Percentiles rank a stretch among this genome's conserved stretches.
Conservation (phyloP, 371 early-diverging fungal genomes). For the Polyrhizophydium stewartii region DNA sequence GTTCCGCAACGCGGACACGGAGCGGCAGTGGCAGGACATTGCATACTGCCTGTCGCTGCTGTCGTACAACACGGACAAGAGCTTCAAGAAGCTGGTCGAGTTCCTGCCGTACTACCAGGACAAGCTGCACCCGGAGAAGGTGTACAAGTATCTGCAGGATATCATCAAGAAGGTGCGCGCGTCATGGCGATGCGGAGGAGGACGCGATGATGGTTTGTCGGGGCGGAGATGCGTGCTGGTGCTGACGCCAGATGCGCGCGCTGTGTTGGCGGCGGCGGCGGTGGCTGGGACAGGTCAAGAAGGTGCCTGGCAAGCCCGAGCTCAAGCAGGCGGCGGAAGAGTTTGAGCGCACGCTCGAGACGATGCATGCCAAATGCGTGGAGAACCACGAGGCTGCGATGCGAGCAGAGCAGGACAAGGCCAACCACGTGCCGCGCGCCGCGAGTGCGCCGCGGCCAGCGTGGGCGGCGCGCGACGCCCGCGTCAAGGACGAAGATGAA, state of each 20-base stretch:
- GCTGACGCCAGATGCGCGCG: background rate
- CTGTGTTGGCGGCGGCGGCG: background rate
- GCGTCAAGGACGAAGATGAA: background rate
- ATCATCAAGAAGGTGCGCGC: slow-evolving; percentile 71
- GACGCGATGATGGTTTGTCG: background rate
- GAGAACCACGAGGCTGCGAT: slow-evolving; percentile 35
- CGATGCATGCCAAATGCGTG: slow-evolving; percentile 34
- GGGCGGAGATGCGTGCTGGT: background rate
- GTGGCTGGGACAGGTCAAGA: slow-evolving; percentile 45
- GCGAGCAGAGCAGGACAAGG: slow-evolving; percentile 16
- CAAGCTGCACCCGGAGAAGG: slow-evolving; percentile 72
- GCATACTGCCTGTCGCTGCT: slow-evolving; percentile 85
- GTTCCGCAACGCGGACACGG: slow-evolving; percentile 64
- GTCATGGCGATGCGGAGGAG: background rate
- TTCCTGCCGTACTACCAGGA: slow-evolving; percentile 77
- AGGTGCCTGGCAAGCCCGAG: slow-evolving; percentile 62
- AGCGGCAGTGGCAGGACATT: slow-evolving; percentile 88
- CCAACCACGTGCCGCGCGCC: background rate
- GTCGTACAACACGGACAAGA: slow-evolving; percentile 70
- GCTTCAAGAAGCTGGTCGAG: slow-evolving; percentile 76
- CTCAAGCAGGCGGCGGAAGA: slow-evolving; percentile 74
- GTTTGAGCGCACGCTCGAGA: slow-evolving; percentile 64
- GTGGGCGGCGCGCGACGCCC: slow-evolving; percentile 1
- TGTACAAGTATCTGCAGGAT: slow-evolving; percentile 79
- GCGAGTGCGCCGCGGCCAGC: background rate